phyloP scores from a whole-genome alignment of 768 basidiomycete genomes.

The Suillus fuscotomentosus region DNA sequence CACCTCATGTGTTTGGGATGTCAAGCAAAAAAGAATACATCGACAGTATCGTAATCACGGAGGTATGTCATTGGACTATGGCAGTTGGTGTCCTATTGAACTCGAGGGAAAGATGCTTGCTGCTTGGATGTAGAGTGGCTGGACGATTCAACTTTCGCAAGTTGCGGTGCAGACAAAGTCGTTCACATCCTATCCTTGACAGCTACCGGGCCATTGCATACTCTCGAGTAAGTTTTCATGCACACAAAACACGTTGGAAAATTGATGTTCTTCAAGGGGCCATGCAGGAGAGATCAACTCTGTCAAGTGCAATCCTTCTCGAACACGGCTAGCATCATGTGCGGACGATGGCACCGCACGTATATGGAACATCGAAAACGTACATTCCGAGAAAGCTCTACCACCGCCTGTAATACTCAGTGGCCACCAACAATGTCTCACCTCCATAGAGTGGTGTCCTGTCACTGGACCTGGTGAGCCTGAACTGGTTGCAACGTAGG shows the following conservation, averaged over 20 bases:
- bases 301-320: constrained; percentile 64
- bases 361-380: constrained; percentile 66
- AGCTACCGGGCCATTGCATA: constrained; percentile 52
- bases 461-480: constrained; percentile 43
- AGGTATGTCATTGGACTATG: constrained; percentile 39
- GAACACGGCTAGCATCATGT: constrained; percentile 72
- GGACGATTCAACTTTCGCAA: constrained; percentile 66
- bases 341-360: constrained; percentile 80
- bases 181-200: constrained; percentile 63
- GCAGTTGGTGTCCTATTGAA: constrained; percentile 7
- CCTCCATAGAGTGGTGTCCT: constrained; percentile 70
- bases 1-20: constrained; percentile 77
- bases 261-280: constrained; percentile 43
- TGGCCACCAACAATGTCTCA: constrained; percentile 69
- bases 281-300: constrained; percentile 79
- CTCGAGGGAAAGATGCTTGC: constrained; percentile 47
- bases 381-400: constrained; percentile 29
- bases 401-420: constrained; percentile 38
- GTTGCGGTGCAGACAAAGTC: constrained; percentile 66
- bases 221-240: constrained; percentile 50
- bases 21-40: constrained; percentile 56
- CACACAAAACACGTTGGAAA: neutral
- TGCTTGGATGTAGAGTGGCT: constrained; percentile 85
- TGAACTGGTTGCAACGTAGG: constrained; percentile 73
- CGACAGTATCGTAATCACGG: constrained; percentile 65